These are phyloP conservation scores for Solanum sejunctum DNA, from an alignment of 257 asterid species.

Conservation along the genomic window DNA sequence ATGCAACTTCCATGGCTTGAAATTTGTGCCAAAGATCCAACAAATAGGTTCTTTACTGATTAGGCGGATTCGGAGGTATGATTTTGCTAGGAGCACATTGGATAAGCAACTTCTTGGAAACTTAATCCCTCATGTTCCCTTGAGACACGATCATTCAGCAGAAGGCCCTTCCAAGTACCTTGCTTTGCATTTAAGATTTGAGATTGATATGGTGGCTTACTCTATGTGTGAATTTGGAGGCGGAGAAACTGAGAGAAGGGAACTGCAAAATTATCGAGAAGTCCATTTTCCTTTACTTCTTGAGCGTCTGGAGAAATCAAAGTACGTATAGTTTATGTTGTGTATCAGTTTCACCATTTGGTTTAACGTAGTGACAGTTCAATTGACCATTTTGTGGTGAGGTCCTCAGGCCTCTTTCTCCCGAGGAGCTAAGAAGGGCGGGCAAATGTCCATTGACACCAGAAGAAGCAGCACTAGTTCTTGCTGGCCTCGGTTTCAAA, in stretches of 20 bases:
- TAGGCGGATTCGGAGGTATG: constrained; percentile 48
- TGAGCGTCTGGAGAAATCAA: constrained; percentile 56
- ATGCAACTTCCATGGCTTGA: constrained; percentile 89
- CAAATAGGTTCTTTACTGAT: constrained; percentile 44
- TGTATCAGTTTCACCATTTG: not conserved
- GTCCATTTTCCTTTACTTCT: constrained; percentile 68
- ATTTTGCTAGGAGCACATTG: constrained; percentile 25
- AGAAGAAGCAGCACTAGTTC: constrained; percentile 88
- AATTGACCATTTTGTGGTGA: not conserved
- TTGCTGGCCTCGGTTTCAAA: constrained; percentile 67
- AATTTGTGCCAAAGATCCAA: constrained; percentile 67
- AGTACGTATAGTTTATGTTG: constrained; percentile 14
- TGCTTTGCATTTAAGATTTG: constrained; percentile 89
- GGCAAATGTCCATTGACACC: constrained; percentile 93
- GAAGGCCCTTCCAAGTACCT: constrained; percentile 44
- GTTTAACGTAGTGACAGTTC: not conserved
- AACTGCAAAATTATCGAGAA: constrained; percentile 70
- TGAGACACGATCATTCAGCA: not conserved
- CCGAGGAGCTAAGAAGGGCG: constrained; percentile 40
- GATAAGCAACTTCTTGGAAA: constrained; percentile 73
- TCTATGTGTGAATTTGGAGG: constrained; percentile 92
- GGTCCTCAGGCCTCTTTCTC: constrained; percentile 30
- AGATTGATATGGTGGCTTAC: constrained; percentile 96
- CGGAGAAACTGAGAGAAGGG: constrained; percentile 53
- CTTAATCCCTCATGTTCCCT: constrained; percentile 23